Evolutionary conservation across 1,284 basidiomycete genomes (phyloP).

Genomic region (Puccinia hordei): DNA sequence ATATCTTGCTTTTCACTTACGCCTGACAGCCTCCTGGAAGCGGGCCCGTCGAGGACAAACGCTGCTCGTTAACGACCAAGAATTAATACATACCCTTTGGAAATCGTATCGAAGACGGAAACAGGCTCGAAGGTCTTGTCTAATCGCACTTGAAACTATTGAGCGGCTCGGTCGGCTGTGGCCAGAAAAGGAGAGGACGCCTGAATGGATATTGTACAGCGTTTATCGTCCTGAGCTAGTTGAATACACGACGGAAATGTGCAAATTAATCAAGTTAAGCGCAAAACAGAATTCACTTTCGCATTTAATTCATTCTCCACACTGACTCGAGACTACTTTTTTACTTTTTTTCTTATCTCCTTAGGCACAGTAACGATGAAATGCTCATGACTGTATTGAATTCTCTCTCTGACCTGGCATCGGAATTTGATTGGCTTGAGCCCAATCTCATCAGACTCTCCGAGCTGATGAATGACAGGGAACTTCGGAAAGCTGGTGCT

Average conservation of each 20-base stretch:
- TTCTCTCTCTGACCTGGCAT: constrained; percentile 1
- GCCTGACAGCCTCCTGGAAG: constrained; percentile 28
- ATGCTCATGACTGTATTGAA: constrained; percentile 24
- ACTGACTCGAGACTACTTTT: background rate
- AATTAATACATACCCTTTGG: background rate
- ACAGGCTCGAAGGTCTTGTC: constrained; percentile 18
- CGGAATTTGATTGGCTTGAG: constrained; percentile 26
- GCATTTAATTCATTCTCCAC: background rate
- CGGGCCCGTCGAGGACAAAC: constrained; percentile 19
- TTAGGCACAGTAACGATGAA: constrained; percentile 27
- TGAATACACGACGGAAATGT: constrained; percentile 37
- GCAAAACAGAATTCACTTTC: background rate
- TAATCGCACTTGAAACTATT: constrained; percentile 21
- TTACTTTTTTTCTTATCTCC: background rate
- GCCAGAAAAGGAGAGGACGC: constrained; percentile 39
- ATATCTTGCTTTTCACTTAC: constrained; percentile 22
- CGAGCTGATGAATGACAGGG: constrained; percentile 19
- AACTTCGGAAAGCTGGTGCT: constrained; percentile 21
- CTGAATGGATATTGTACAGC: constrained; percentile 34
- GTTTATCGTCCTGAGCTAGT: constrained; percentile 22
- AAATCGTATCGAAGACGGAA: constrained; percentile 27
- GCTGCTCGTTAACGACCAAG: constrained; percentile 20
- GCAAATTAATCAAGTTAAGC: constrained; percentile 31
- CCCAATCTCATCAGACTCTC: constrained; percentile 16
- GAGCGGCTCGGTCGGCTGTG: constrained; percentile 12